Base-by-base conservation (phyloP, 2,329 filamentous ascomycete species). In the Xylariaceae sp. region DNA sequence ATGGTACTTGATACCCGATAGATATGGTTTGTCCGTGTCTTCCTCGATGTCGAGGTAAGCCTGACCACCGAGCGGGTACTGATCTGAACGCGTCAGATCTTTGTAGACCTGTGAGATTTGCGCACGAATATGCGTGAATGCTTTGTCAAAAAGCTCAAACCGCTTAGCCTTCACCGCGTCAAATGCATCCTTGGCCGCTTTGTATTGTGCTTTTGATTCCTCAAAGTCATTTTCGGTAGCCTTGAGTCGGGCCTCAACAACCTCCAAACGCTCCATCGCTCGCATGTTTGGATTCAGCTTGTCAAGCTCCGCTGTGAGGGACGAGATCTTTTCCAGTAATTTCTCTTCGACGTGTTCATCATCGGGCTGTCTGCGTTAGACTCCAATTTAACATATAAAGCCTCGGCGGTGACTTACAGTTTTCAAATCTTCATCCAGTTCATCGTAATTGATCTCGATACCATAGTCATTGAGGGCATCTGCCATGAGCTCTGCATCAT, bases 211-310 rank as follows among this genome's bases (percentile, higher is more conserved):
- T 62, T 91, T 88, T 1, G 92, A 88, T 59, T 89, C 84, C 61
- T 95, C 90, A 67, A 92, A 97, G 63, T 96, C 92, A 63, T 89
- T 85, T 64, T 96, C 92, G 1, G 89, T 92, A 55, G 86, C 81
- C 60, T 89, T 86, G 21, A 96, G 85, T 56, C 92, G 86, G 48
- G 84, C 81, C 70, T 95, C 88, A 8, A 95, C 92, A 19, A 85
- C 86, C 67, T 94, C 89, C 5, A 99, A 79, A 47, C 92, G 88
- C 67, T 97, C 91, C 71, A 92, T 90, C 8, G 92, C 94, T 64
- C 92, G 89, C 84, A 96, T 95, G 71, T 99, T 97, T 22, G 94
- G 94, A 57, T 94, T 92, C 71, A 97, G 86, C 72, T 96, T 96
- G 68, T 96, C 91, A 18, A 99, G 82, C 63, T 96, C 89, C 30